Evolutionary conservation across 495 filamentous ascomycete species (phyloP), one percentile per base, ranked within the genome.

Genomic region (Podospora sp.): DNA sequence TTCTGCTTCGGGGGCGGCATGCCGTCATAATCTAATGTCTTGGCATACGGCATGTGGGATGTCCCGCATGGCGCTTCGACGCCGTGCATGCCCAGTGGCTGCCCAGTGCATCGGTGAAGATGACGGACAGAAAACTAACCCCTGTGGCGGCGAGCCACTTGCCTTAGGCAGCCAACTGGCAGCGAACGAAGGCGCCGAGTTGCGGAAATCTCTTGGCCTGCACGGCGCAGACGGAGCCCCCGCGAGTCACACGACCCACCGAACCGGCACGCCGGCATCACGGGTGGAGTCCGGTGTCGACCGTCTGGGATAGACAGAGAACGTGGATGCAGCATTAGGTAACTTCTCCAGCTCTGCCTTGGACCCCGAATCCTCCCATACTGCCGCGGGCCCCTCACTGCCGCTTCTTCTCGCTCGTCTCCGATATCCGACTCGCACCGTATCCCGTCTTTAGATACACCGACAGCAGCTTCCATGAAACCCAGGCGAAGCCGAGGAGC

Each of bases 401-500:
- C 63, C 70, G 77, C 71, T 80, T 79, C 79, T 83, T 84, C 63
- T 71, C 73, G 49, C 66, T 22, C 21, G 69, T 63, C n/a, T 24
- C 62, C 65, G 59, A 67, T 40, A 56, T 57, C 46, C 64, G 69
- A 49, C 65, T 66, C 22, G 27, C 64, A 50, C 65, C 69, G 21
- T 77, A 71, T 9, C 74, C 75, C n/a, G 73, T 65, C 63, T 65
- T 68, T 21, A 72, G 46, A 64, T 70, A 81, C 18, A 80, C 85
- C 21, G 75, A 73, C 14, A 80, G 69, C 33, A 96, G 78, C 72
- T 86, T 90, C 86, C 87, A 90, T 36, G 87, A 76, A 52, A 96
- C 82, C 89, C 92, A 96, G 55, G 84, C 74, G 77, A 93, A 92
- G 9, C 93, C 94, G 36, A 90, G 68, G 24, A 87, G 49, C 36